Evolutionary conservation across 2,329 filamentous ascomycete genomes (phyloP).

Genomic region (Ramichloridium luteum): DNA sequence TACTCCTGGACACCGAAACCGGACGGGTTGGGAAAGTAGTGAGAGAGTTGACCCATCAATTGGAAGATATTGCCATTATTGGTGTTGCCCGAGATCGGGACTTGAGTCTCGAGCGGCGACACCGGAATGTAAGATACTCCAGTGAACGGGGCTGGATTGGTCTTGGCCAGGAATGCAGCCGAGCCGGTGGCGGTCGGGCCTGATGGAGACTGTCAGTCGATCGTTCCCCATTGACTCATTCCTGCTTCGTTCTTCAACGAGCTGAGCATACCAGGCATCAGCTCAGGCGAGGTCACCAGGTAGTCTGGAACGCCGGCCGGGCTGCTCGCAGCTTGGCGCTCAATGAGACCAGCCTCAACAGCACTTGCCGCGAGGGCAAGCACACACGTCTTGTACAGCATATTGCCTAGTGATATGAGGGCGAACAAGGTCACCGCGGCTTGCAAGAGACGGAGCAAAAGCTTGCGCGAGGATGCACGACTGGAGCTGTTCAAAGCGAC

Average conservation of each 20-base stretch:
- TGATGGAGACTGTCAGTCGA: too few relatives aligned
- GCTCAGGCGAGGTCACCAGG: conserved; percentile 49
- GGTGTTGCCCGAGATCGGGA: conserved; percentile 48
- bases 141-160: conserved; percentile 51
- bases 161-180: conserved; percentile 60
- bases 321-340: conserved; percentile 9
- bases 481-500: too few relatives aligned
- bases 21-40: conserved; percentile 54
- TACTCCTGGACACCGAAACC: conserved; percentile 67
- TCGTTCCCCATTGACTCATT: too few relatives aligned
- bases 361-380: conserved; percentile 17
- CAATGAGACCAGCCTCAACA: conserved; percentile 14
- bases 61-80: conserved; percentile 56
- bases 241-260: too few relatives aligned
- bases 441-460: too few relatives aligned
- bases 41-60: conserved; percentile 55
- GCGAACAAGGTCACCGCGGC: too few relatives aligned
- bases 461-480: too few relatives aligned
- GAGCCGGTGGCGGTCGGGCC: conserved; percentile 60
- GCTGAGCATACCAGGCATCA: conserved; percentile 28
- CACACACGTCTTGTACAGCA: conserved; percentile 22
- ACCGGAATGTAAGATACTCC: conserved; percentile 54
- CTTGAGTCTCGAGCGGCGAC: conserved; percentile 56
- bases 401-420: conserved; percentile 12
- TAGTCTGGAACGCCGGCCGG: conserved; percentile 42